Conservation (phyloP, 805 yeast species). For the Lachancea sp. region DNA sequence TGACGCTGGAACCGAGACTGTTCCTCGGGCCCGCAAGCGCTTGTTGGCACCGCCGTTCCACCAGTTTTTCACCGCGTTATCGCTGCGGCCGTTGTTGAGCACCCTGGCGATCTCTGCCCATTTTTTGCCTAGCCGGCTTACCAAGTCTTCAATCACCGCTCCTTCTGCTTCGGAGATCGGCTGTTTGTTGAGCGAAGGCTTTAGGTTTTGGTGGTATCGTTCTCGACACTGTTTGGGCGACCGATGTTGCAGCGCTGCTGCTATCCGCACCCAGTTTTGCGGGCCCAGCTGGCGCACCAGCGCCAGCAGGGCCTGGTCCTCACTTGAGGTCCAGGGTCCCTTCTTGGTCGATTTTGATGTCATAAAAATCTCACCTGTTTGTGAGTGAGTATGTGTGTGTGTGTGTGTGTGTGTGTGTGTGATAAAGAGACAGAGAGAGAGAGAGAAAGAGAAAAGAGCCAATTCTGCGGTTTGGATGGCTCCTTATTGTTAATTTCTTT, state of each 20-base stretch:
- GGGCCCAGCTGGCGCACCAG: constrained; percentile 69
- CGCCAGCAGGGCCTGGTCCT: constrained; percentile 66
- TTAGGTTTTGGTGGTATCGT: constrained; percentile 84
- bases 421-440: too few relatives aligned
- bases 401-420: too few relatives aligned
- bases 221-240: constrained; percentile 92
- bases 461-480: too few relatives aligned
- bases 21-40: constrained; percentile 43
- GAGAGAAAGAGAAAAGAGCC: too few relatives aligned
- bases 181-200: constrained; percentile 72
- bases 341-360: constrained; percentile 2
- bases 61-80: constrained; percentile 60
- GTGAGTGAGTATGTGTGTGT: too few relatives aligned
- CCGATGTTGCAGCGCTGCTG: constrained; percentile 64
- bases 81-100: constrained; percentile 70
- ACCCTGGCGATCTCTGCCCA: constrained; percentile 95
- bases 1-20: neutral
- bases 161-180: constrained; percentile 88
- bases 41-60: constrained; percentile 94
- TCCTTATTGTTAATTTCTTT: too few relatives aligned
- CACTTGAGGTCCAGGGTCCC: constrained; percentile 90
- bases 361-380: too few relatives aligned
- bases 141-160: constrained; percentile 68
- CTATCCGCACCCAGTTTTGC: constrained; percentile 82
- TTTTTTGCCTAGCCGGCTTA: constrained; percentile 71